Evolutionary conservation across 2,329 filamentous ascomycete species (phyloP).

Genomic region (Aspergillus arachidicola): DNA sequence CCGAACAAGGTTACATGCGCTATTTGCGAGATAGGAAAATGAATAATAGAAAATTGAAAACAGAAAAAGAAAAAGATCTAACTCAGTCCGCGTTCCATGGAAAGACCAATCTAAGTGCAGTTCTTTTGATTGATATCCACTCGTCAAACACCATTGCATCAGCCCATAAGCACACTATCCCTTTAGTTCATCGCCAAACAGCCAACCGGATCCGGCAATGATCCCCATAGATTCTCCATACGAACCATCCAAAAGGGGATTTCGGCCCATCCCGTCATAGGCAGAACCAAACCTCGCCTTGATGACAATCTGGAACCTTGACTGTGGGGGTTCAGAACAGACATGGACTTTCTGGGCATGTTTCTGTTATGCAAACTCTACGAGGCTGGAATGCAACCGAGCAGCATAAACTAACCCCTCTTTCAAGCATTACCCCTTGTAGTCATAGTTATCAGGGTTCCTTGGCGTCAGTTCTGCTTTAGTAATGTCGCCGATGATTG

Average conservation of each 20-base stretch:
- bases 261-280: conserved; percentile 2
- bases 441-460: not conserved
- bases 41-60: not conserved
- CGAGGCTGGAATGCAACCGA: not conserved
- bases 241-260: not conserved
- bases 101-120: not conserved
- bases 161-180: not conserved
- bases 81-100: not conserved
- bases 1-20: not conserved
- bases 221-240: not conserved
- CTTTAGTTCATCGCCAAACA: not conserved
- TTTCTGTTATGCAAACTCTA: not conserved
- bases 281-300: not conserved
- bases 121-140: not conserved
- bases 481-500: not conserved
- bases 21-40: not conserved
- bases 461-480: not conserved
- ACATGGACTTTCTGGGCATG: not conserved
- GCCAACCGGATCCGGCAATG: not conserved
- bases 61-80: not conserved
- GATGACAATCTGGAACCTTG: not conserved
- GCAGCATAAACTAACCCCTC: not conserved
- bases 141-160: not conserved
- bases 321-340: not conserved
- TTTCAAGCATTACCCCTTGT: not conserved